phyloP scores from a whole-genome alignment of 495 filamentous ascomycete genomes.

The Hypomontagnella submonticulosa region DNA sequence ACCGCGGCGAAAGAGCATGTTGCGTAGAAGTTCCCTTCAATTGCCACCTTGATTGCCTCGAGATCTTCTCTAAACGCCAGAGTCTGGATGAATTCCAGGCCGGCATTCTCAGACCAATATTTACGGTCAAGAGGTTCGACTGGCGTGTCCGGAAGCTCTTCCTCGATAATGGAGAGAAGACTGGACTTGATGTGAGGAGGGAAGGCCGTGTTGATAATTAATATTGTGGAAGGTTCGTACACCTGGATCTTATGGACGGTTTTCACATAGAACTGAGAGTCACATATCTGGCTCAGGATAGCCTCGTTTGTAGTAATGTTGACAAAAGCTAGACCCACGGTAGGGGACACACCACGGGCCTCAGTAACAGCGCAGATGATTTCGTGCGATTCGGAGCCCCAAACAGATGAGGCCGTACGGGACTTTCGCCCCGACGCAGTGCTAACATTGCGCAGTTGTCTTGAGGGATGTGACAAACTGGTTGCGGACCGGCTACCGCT shows the following conservation, averaged over 20 bases:
- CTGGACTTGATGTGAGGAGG: constrained; percentile 73
- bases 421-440: constrained; percentile 62
- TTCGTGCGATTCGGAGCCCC: constrained; percentile 68
- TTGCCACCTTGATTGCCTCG: constrained; percentile 78
- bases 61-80: constrained; percentile 81
- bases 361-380: constrained; percentile 94
- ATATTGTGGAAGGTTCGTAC: constrained; percentile 78
- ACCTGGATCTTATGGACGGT: constrained; percentile 85
- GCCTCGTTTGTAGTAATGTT: constrained; percentile 85
- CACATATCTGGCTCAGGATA: constrained; percentile 88
- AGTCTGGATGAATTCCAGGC: constrained; percentile 80
- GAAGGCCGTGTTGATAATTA: constrained; percentile 76
- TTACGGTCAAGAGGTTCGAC: constrained; percentile 79
- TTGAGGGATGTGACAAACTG: constrained; percentile 32
- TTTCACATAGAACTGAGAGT: constrained; percentile 86
- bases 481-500: constrained; percentile 39
- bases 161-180: constrained; percentile 77
- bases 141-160: constrained; percentile 67
- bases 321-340: constrained; percentile 89
- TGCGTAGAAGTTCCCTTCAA: constrained; percentile 89
- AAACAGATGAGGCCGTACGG: constrained; percentile 73
- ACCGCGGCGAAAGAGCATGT: constrained; percentile 90
- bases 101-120: constrained; percentile 87
- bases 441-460: constrained; percentile 39
- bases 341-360: constrained; percentile 83